Conservation (phyloP, 2,329 filamentous ascomycete species). For the Chrysoporthe austroafricana region DNA sequence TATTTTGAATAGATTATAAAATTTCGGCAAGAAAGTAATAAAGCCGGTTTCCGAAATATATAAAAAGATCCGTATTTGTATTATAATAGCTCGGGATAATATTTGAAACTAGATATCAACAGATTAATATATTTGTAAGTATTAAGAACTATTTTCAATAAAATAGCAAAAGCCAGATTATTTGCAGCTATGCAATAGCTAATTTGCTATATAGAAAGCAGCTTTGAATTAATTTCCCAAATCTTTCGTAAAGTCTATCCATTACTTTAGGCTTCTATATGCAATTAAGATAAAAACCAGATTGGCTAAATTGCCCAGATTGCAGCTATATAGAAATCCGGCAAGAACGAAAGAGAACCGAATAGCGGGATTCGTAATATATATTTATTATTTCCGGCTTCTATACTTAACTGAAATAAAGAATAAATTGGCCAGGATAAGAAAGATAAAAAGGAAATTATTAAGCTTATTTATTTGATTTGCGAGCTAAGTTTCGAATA, state of each 20-base stretch:
- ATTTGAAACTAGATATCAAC: neutral
- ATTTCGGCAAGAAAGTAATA: neutral
- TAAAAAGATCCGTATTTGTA: neutral
- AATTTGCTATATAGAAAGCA: neutral
- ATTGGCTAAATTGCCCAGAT: neutral
- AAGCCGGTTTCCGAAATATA: neutral
- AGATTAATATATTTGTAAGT: too few relatives aligned
- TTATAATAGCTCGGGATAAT: neutral
- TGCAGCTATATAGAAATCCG: neutral
- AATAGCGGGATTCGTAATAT: neutral
- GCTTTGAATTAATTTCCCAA: neutral
- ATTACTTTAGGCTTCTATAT: neutral
- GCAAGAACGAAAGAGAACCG: neutral
- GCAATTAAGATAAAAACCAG: neutral
- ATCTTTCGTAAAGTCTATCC: neutral
- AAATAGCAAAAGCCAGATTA: neutral
- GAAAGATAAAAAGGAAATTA: too few relatives aligned
- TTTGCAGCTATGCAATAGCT: neutral
- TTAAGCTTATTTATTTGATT: too few relatives aligned
- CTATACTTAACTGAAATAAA: too few relatives aligned
- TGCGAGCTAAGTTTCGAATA: too few relatives aligned
- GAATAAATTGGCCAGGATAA: too few relatives aligned
- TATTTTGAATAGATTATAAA: neutral
- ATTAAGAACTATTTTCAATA: neutral
- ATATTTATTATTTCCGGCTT: too few relatives aligned